These are phyloP conservation scores for Alternaria brassicicola DNA, from an alignment of 2,329 filamentous ascomycete genomes.

Conservation along the genomic window DNA sequence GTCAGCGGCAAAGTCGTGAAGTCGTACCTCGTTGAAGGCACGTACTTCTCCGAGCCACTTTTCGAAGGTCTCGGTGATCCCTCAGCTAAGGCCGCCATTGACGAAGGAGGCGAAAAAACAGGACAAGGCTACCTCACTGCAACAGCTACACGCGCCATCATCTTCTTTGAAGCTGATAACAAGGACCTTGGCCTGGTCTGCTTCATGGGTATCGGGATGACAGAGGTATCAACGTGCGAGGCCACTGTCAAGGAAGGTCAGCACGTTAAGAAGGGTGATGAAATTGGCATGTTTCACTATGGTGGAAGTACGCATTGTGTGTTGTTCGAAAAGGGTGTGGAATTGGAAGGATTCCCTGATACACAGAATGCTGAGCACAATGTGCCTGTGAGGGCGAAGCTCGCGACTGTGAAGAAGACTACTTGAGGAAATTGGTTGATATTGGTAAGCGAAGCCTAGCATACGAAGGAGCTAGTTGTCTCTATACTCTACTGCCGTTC, in stretches of 20 bases:
- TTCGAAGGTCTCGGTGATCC: slow-evolving; percentile 56
- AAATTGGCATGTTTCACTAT: slow-evolving; percentile 81
- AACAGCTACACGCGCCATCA: slow-evolving; percentile 71
- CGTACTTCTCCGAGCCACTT: slow-evolving; percentile 69
- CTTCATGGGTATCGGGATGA: slow-evolving; percentile 76
- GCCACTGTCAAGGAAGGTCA: slow-evolving; percentile 71
- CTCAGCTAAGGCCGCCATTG: slow-evolving; percentile 47
- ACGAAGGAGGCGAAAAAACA: slow-evolving; percentile 51
- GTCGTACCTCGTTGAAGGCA: slow-evolving; percentile 65
- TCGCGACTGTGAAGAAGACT: slow-evolving; percentile 42
- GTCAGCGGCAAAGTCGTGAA: slow-evolving; percentile 66
- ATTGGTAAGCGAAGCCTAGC: too few species aligned
- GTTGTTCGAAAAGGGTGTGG: slow-evolving; percentile 66
- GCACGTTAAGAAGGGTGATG: slow-evolving; percentile 69
- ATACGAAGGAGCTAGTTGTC: too few species aligned
- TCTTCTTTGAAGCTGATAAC: slow-evolving; percentile 74
- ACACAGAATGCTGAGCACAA: slow-evolving; percentile 40
- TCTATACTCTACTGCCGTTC: too few species aligned
- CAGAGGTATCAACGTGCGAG: slow-evolving; percentile 75
- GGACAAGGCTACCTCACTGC: slow-evolving; percentile 71
- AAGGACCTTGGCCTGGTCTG: slow-evolving; percentile 70
- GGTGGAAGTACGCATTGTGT: slow-evolving; percentile 75
- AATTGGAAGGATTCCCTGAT: slow-evolving; percentile 41
- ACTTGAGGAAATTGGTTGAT: not conserved
- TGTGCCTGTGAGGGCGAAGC: slow-evolving; percentile 46